Evolutionary conservation across 345 rosid genomes (phyloP).

Genomic region (Kernera saxatilis): DNA sequence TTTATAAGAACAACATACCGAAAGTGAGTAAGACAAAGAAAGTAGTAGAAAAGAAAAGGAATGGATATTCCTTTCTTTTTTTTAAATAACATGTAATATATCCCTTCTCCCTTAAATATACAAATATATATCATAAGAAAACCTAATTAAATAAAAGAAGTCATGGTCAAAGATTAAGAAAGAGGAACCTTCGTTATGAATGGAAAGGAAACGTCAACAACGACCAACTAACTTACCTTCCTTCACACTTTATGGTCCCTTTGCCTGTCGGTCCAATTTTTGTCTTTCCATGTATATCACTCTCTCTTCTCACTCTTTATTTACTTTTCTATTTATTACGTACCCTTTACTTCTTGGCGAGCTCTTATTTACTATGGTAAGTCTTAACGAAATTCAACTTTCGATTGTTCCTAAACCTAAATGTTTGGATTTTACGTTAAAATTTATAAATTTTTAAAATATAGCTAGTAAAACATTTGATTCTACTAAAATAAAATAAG

Average conservation of each 20-base stretch:
- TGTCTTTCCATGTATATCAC: background rate
- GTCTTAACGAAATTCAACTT: background rate
- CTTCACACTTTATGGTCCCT: constrained; percentile 10
- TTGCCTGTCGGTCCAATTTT: constrained; percentile 16
- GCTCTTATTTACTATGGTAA: background rate
- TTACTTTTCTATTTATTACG: background rate
- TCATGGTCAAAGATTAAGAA: constrained; percentile 22
- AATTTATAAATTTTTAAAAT: background rate
- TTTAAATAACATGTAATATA: background rate
- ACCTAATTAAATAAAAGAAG: background rate
- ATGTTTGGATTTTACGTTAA: background rate
- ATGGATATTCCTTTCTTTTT: background rate
- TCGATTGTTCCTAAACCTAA: background rate
- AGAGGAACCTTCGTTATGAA: constrained; percentile 23
- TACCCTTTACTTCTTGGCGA: background rate
- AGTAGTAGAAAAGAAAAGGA: constrained; percentile 3
- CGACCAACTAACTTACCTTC: constrained; percentile 38
- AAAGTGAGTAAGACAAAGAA: constrained; percentile 20
- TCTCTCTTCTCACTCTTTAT: background rate
- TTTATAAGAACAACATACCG: constrained; percentile 14
- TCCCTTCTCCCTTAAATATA: too few species aligned
- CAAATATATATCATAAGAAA: background rate
- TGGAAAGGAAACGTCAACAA: constrained; percentile 25
- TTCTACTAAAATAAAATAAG: background rate
- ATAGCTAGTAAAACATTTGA: background rate